Evolutionary conservation across 164 flowering plant species (phyloP).

Genomic region (Brasenia schreberi): DNA sequence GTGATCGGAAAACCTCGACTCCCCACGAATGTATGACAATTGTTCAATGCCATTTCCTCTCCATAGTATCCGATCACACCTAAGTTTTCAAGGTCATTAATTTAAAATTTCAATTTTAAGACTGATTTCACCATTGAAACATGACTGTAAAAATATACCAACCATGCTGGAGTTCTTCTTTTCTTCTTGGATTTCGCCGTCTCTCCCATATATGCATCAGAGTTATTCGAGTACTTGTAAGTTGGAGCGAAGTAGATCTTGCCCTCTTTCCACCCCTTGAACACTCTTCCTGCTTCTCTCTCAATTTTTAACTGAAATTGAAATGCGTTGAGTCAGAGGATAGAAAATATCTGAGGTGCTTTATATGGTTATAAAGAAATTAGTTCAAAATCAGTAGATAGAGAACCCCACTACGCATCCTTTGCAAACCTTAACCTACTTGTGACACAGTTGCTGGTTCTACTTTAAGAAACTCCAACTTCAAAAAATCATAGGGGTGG

Average conservation of each 20-base stretch:
- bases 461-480: no score
- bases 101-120: not conserved
- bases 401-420: no score
- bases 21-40: constrained; percentile 61
- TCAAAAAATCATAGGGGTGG: no score
- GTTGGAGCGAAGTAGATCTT: constrained; percentile 77
- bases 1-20: constrained; percentile 96
- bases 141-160: not conserved
- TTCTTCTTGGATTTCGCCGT: constrained; percentile 78
- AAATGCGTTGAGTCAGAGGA: not conserved
- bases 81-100: constrained; percentile 10
- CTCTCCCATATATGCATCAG: constrained; percentile 88
- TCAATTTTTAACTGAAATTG: constrained; percentile 54
- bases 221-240: constrained; percentile 76
- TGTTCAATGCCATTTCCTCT: constrained; percentile 70
- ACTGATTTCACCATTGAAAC: no score
- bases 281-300: constrained; percentile 77
- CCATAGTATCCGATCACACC: constrained; percentile 98
- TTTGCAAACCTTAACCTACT: no score
- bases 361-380: no score
- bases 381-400: no score
- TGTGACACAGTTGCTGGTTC: no score
- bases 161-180: constrained; percentile 90
- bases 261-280: constrained; percentile 71
- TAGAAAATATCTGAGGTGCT: no score